These are phyloP conservation scores for Annulohypoxylon nitens DNA, from an alignment of 495 filamentous ascomycete species.

Conservation along the genomic window DNA sequence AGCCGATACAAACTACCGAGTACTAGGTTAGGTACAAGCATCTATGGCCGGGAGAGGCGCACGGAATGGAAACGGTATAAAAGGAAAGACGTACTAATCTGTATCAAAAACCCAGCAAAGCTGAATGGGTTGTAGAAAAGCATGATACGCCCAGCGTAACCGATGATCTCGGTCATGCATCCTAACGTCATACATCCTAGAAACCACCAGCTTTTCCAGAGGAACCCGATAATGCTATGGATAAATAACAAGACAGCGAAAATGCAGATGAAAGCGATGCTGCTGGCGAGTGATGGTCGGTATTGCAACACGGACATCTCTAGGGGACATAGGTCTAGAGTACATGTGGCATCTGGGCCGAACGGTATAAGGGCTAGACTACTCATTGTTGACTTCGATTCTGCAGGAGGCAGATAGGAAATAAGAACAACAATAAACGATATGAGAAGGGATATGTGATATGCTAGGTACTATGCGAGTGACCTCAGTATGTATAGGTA, in stretches of 20 bases:
- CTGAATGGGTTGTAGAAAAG: slow-evolving; percentile 63
- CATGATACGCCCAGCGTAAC: slow-evolving; percentile 64
- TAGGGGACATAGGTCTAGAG: slow-evolving; percentile 53
- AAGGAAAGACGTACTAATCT: slow-evolving; percentile 56
- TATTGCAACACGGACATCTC: slow-evolving; percentile 52
- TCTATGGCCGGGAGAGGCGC: neutral
- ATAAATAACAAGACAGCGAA: slow-evolving; percentile 38
- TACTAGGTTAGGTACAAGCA: neutral
- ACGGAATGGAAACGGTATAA: neutral
- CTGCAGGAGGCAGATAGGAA: neutral
- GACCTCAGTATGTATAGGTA: too few species aligned
- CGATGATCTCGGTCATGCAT: slow-evolving; percentile 57
- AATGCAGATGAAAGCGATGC: slow-evolving; percentile 46
- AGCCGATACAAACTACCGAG: slow-evolving; percentile 63
- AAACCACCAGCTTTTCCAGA: slow-evolving; percentile 57
- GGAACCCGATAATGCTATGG: slow-evolving; percentile 55
- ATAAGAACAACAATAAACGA: neutral
- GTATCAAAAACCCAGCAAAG: slow-evolving; percentile 63
- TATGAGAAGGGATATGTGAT: neutral
- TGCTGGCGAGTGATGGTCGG: slow-evolving; percentile 50
- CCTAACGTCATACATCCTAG: slow-evolving; percentile 55
- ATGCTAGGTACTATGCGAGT: neutral
- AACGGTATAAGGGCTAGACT: slow-evolving; percentile 28
- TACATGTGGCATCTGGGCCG: slow-evolving; percentile 52
- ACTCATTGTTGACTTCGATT: neutral